Percentiles rank a stretch among this genome's conserved stretches.
phyloP scores from a whole-genome alignment of 768 basidiomycete genomes.

The Guyanaporus albipodus region DNA sequence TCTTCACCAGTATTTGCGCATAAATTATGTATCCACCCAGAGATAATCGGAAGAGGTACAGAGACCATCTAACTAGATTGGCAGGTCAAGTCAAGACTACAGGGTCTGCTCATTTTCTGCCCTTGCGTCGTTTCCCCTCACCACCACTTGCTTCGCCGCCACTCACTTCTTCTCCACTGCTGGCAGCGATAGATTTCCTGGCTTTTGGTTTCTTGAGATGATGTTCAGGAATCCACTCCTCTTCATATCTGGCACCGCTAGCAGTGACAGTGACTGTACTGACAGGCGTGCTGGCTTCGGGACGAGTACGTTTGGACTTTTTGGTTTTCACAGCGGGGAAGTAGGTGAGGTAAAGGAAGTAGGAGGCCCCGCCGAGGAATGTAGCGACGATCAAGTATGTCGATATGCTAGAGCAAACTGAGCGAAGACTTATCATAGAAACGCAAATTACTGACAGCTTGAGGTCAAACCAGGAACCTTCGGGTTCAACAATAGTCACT shows the following conservation, averaged over 20 bases:
- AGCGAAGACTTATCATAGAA: background rate
- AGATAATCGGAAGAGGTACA: background rate
- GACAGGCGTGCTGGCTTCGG: slow-evolving; percentile 51
- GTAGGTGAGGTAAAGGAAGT: slow-evolving; percentile 63
- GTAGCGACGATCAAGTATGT: slow-evolving; percentile 69
- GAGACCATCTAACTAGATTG: background rate
- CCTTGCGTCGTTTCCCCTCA: slow-evolving; percentile 46
- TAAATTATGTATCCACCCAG: slow-evolving; percentile 8
- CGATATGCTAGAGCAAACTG: slow-evolving; percentile 39
- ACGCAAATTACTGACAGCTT: slow-evolving; percentile 58
- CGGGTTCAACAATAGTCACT: slow-evolving; percentile 77
- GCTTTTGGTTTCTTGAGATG: slow-evolving; percentile 68
- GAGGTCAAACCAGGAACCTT: slow-evolving; percentile 70
- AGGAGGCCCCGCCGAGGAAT: slow-evolving; percentile 59
- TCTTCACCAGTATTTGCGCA: slow-evolving; percentile 1
- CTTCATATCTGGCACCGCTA: slow-evolving; percentile 66
- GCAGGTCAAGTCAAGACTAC: background rate
- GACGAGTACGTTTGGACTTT: slow-evolving; percentile 40
- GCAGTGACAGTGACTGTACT: slow-evolving; percentile 57
- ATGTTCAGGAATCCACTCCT: slow-evolving; percentile 92
- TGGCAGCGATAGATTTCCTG: slow-evolving; percentile 43
- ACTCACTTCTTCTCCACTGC: slow-evolving; percentile 65
- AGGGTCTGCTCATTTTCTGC: slow-evolving; percentile 43
- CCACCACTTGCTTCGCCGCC: slow-evolving; percentile 60
- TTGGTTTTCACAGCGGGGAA: slow-evolving; percentile 58